Base-by-base conservation (phyloP, 805 yeast genomes). In the Candida qinlingensis region DNA sequence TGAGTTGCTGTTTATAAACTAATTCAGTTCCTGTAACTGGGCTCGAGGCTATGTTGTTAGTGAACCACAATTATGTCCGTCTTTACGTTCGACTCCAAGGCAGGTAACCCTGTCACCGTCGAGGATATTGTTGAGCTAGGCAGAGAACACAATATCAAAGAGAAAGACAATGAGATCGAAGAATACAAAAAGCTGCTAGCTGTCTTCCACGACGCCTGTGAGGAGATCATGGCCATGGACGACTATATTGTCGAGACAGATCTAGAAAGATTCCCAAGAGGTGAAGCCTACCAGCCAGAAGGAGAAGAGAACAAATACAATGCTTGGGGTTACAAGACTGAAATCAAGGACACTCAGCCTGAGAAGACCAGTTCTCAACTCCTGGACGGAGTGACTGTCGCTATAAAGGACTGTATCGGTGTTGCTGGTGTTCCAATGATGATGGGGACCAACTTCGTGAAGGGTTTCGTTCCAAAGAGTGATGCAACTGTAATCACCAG, bases 191-290 rank as follows among this genome's bases (percentile, higher is more conserved):
- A 42, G 10, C 19, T 42, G 6, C 26, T 42, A 27, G 45, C 45
- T 27, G 45, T 42, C 10, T 42, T 25, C 30, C 45, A 42, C 13
- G 45, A 42, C 28, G 39, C 28, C 8, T 42, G 45, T 28, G 45
- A 42, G 26, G 45, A 42, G n/a, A 27, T 42, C 5, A 42, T 42
- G 45, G 45, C 45, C 11, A 42, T 42, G 45, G 45, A 42, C 27
- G 45, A 42, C 27, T 42, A 42, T 6, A 11, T 42, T 3, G 13
- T 36, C 6, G 39, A 42, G 36, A 42, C 45, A 8, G 45, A 42
- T 13, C 25, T 42, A 5, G 10, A 42, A 7, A 35, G 26, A 35
- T 42, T 19, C 7, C 45, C 45, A 42, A 42, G 45, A n/a, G 45
- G 39, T 7, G 9, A 42, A n/a, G 34, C 28, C 10, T 35, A 42